Evolutionary conservation across 192 early-diverging fungal species (phyloP).

Genomic region (Linnemannia exigua): DNA sequence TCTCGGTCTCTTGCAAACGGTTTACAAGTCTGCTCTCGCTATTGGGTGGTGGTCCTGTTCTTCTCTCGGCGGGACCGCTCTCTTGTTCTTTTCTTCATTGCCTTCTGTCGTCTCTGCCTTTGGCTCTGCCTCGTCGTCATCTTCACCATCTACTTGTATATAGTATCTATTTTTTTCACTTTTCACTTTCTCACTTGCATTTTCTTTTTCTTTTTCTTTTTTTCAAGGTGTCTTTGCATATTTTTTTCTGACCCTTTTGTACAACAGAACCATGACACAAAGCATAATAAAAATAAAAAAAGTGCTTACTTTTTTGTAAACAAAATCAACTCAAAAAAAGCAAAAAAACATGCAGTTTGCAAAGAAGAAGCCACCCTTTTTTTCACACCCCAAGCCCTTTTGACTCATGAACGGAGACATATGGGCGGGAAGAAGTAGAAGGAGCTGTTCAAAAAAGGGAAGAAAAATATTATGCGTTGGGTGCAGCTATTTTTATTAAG

Average conservation of each 20-base stretch:
- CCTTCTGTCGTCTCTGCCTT: not conserved
- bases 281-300: not conserved
- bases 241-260: not conserved
- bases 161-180: not conserved
- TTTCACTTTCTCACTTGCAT: not conserved
- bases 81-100: not conserved
- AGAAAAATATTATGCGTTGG: not conserved
- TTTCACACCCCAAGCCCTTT: not conserved
- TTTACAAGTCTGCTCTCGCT: not conserved
- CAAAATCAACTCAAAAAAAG: too few species aligned
- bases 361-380: too few species aligned
- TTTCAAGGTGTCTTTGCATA: not conserved
- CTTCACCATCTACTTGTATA: not conserved
- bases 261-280: not conserved
- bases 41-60: not conserved
- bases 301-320: too few species aligned
- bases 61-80: not conserved
- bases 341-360: too few species aligned
- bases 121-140: too few species aligned
- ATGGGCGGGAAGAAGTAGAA: not conserved
- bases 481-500: too few species aligned
- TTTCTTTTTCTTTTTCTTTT: not conserved
- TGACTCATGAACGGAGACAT: not conserved
- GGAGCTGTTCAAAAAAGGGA: not conserved
- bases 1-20: not conserved